A percentile compares a stretch with the other conserved stretches of the same genome.
Evolutionary conservation across 495 filamentous ascomycete species (phyloP).

Genomic region (Aspergillus sclerotiicarbonarius): DNA sequence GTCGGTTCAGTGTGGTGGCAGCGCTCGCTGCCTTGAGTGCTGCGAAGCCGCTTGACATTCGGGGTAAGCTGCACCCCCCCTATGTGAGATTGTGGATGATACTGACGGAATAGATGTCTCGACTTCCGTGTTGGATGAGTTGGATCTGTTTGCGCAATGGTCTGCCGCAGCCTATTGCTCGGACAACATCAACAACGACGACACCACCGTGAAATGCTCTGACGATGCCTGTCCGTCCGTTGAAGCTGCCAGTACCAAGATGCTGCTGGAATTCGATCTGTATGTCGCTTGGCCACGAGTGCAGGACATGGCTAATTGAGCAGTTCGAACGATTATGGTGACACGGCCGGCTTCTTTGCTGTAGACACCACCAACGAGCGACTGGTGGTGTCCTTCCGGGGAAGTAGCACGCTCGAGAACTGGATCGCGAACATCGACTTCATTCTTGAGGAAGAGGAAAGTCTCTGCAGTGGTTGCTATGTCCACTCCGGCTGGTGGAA

Average conservation of each 20-base stretch:
- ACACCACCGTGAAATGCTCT: conserved; percentile 54
- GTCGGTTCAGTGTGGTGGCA: conserved; percentile 12
- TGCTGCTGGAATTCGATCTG: conserved; percentile 59
- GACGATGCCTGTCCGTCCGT: conserved; percentile 60
- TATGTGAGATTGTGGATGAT: neutral
- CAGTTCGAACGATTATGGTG: conserved; percentile 52
- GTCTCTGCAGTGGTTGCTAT: conserved; percentile 44
- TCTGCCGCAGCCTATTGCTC: conserved; percentile 69
- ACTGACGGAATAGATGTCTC: conserved; percentile 30
- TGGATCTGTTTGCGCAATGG: conserved; percentile 68
- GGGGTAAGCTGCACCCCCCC: conserved; percentile 22
- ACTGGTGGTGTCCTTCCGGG: conserved; percentile 70
- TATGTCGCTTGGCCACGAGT: conserved; percentile 28
- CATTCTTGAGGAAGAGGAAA: conserved; percentile 25
- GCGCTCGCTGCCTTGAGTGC: conserved; percentile 21
- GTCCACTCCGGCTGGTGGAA: conserved; percentile 55
- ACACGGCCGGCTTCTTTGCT: conserved; percentile 69
- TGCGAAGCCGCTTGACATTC: conserved; percentile 28
- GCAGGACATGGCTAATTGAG: neutral
- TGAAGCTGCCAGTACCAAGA: conserved; percentile 52
- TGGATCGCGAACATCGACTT: conserved; percentile 64
- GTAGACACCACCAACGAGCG: conserved; percentile 58
- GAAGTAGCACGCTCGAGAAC: conserved; percentile 59
- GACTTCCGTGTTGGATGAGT: conserved; percentile 28
- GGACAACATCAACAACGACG: conserved; percentile 43